A percentile compares a stretch with the other conserved stretches of the same genome.
These are phyloP conservation scores for Eucalyptus shirleyi DNA, from an alignment of 345 rosid genomes.

Conservation along the genomic window DNA sequence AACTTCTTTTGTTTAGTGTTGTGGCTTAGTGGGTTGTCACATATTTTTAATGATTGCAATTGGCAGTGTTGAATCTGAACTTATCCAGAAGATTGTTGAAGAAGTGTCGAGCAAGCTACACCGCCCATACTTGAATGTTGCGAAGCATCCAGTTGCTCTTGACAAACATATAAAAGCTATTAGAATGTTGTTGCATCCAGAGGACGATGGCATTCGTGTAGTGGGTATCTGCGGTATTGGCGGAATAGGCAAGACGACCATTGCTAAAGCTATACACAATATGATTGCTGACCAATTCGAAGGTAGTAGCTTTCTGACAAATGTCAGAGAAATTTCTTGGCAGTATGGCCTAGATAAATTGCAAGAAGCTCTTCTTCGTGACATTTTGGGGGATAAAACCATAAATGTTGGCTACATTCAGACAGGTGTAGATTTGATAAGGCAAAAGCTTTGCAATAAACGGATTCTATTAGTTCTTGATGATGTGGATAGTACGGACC, in stretches of 20 bases:
- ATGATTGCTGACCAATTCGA: slow-evolving; percentile 10
- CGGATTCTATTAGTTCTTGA: slow-evolving; percentile 9
- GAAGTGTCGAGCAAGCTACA: not conserved
- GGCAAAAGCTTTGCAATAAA: not conserved
- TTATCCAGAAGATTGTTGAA: not conserved
- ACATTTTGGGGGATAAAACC: not conserved
- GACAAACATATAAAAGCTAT: not conserved
- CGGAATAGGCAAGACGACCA: not conserved
- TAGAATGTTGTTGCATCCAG: not conserved
- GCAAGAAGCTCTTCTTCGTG: slow-evolving; percentile 2
- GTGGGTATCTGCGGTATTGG: not conserved
- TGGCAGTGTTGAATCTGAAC: slow-evolving; percentile 1
- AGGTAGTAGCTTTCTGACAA: slow-evolving; percentile 15
- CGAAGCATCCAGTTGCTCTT: not conserved
- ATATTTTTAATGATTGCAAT: not conserved
- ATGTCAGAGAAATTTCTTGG: slow-evolving; percentile 17
- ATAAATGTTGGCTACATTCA: not conserved
- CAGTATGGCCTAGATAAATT: not conserved
- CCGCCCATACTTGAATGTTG: not conserved
- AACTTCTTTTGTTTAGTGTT: not conserved
- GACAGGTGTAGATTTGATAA: not conserved
- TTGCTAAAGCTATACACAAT: slow-evolving; percentile 16
- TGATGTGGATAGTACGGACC: not conserved
- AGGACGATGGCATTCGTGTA: not conserved
- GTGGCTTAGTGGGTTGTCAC: not conserved